Percentiles rank a stretch among this genome's conserved stretches.
Conservation (phyloP, 176 grass and related monocot genomes). For the Oryza nivara region DNA sequence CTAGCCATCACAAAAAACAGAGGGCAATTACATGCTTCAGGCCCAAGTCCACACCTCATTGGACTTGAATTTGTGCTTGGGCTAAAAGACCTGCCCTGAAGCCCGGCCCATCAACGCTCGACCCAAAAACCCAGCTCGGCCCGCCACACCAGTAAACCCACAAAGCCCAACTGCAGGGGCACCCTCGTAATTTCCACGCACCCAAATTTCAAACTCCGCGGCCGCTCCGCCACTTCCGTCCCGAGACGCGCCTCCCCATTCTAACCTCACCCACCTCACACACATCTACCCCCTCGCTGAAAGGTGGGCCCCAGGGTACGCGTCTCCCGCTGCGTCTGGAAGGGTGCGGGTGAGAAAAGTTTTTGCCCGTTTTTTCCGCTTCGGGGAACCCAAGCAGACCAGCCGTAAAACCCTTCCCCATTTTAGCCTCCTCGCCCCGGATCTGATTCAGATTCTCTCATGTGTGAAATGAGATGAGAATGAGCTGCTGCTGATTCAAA, state of each 20-base stretch:
- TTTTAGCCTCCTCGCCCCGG: conserved; percentile 37
- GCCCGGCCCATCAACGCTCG: neutral
- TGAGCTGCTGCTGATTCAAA: neutral
- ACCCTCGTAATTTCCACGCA: neutral
- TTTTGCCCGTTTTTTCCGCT: neutral
- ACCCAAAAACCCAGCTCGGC: neutral
- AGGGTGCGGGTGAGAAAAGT: neutral
- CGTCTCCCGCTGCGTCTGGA: neutral
- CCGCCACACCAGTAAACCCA: neutral
- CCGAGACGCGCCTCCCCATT: neutral
- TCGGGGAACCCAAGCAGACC: neutral
- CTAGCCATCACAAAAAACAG: no score
- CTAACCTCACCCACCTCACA: neutral
- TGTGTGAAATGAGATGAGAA: neutral
- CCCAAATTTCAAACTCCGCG: conserved; percentile 40
- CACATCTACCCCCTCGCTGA: neutral
- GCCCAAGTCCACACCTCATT: neutral
- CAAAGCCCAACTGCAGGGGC: neutral
- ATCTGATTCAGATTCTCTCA: neutral
- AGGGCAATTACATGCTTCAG: neutral
- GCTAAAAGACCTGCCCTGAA: neutral
- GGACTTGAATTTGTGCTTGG: neutral
- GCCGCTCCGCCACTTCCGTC: conserved; percentile 23
- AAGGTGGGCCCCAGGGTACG: neutral
- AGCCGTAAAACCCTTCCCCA: neutral